A percentile compares a stretch with the other conserved stretches of the same genome.
These are phyloP conservation scores for Amaranthus tricolor DNA, from an alignment of 179 eudicot genomes.

Conservation along the genomic window DNA sequence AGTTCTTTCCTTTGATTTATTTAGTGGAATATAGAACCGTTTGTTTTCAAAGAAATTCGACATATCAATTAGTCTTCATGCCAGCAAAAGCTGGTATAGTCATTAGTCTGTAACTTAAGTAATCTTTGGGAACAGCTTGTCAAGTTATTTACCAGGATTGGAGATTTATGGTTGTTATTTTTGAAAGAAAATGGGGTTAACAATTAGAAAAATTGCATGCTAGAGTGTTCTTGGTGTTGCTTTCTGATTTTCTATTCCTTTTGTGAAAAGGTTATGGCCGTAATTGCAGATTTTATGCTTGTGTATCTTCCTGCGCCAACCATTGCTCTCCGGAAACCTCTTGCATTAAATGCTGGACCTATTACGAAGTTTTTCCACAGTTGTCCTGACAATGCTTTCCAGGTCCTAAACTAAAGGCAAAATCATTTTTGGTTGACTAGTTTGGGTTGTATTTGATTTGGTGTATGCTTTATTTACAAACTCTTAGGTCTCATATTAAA, in stretches of 20 bases:
- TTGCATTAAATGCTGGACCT: slow-evolving; percentile 66
- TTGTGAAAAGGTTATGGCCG: slow-evolving; percentile 77
- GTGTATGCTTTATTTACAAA: background rate
- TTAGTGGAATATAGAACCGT: background rate
- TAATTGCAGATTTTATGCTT: slow-evolving; percentile 96
- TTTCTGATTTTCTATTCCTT: slow-evolving; percentile 22
- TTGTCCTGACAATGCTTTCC: slow-evolving; percentile 96
- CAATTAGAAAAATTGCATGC: background rate
- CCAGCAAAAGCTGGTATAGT: background rate
- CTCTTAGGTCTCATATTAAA: slow-evolving; percentile 13
- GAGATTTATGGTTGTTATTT: background rate
- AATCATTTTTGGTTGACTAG: background rate
- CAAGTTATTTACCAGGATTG: background rate
- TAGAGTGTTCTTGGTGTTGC: background rate
- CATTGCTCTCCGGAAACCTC: slow-evolving; percentile 69
- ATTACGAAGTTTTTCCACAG: slow-evolving; percentile 76
- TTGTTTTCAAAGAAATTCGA: background rate
- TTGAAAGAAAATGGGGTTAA: background rate
- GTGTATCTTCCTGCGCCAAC: slow-evolving; percentile 98
- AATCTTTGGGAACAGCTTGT: background rate
- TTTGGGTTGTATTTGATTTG: slow-evolving; percentile 1
- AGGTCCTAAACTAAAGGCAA: slow-evolving; percentile 36
- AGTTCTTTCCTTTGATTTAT: background rate
- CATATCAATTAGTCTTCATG: background rate
- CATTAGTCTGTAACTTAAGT: background rate